phyloP scores from a whole-genome alignment of 2,329 filamentous ascomycete species.

The Purpureocillium lavendulum region DNA sequence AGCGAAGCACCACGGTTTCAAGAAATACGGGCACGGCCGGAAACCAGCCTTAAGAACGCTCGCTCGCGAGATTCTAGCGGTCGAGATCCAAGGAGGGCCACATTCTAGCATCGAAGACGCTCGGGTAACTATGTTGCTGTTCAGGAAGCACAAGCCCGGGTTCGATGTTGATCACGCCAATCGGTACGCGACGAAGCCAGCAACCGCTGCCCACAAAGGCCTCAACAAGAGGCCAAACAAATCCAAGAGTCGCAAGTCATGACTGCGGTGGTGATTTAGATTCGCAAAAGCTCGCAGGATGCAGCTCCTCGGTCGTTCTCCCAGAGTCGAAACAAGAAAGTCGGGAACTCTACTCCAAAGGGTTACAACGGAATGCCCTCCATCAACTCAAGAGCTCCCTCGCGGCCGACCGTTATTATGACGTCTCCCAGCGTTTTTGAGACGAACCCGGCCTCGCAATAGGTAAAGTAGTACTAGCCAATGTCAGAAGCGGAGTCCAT shows the following conservation, averaged over 20 bases:
- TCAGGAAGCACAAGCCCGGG: slow-evolving; percentile 69
- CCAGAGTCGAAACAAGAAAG: too few relatives aligned
- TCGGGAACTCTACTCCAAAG: slow-evolving; percentile 28
- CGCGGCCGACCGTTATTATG: slow-evolving; percentile 61
- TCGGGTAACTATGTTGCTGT: slow-evolving; percentile 81
- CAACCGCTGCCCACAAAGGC: slow-evolving; percentile 28
- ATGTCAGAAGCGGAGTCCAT: neutral
- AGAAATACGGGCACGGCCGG: slow-evolving; percentile 56
- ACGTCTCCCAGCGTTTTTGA: slow-evolving; percentile 66
- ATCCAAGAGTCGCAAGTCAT: neutral
- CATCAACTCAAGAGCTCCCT: slow-evolving; percentile 59
- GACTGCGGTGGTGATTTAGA: neutral
- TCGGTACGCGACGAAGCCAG: slow-evolving; percentile 42
- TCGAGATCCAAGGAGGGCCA: slow-evolving; percentile 55
- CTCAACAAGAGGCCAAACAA: slow-evolving; percentile 19
- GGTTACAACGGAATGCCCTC: slow-evolving; percentile 55
- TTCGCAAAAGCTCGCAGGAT: too few relatives aligned
- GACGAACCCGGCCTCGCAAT: slow-evolving; percentile 65
- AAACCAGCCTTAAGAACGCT: slow-evolving; percentile 59
- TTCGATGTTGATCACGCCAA: slow-evolving; percentile 77
- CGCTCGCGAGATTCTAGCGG: slow-evolving; percentile 45
- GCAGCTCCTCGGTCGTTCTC: too few relatives aligned
- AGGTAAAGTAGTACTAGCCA: slow-evolving; percentile 61
- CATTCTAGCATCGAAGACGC: slow-evolving; percentile 74
- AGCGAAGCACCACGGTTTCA: slow-evolving; percentile 66